Base-by-base conservation (phyloP, 1,139 yeast genomes). In the Pichia sp. region DNA sequence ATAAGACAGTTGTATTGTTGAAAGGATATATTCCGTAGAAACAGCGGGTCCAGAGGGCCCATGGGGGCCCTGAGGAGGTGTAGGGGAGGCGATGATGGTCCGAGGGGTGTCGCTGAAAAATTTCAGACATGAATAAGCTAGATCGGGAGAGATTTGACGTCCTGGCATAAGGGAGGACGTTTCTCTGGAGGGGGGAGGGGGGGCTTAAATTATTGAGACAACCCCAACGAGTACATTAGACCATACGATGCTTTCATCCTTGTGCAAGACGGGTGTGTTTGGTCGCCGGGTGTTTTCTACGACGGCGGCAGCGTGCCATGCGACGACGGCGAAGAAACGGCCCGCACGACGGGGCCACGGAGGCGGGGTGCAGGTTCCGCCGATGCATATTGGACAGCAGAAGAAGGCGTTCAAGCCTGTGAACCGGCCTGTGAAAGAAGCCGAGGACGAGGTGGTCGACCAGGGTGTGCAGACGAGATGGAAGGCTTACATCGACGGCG, bases 401-500 rank as follows among this genome's bases (percentile, higher is more conserved):
- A 21, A 23, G 12, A 41, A 21, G 30, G n/a, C 16, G 26, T 25
- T 16, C 34, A 26, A 28, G 34, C 30, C 22, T 28, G 31, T 42
- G 21, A 26, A 42, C 34, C 45, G 45, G 34, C n/a, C n/a, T n/a
- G 21, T 22, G 13, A 28, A n/a, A 5, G 13, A 28, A 18, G 19
- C 31, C 9, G 31, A 16, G 18, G 45, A 16, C 18, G 16, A 42
- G 34, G 19, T 5, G 18, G 13, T 26, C 8, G 21, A 26, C 10
- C 34, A 43, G n/a, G 13, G n/a, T 4, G 28, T 23, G n/a, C 19
- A 43, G 22, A 16, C 30, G 25, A 46, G 53, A 9, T 42, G 62
- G 47, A 52, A 49, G 23, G 58, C 61, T 4, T 57, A 57, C 47
- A 56, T 62, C 43, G 51, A 47, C 8, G 31, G 54, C 7, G 47